These are phyloP conservation scores for Eucalyptus albens DNA, from an alignment of 345 rosid genomes.

Conservation along the genomic window DNA sequence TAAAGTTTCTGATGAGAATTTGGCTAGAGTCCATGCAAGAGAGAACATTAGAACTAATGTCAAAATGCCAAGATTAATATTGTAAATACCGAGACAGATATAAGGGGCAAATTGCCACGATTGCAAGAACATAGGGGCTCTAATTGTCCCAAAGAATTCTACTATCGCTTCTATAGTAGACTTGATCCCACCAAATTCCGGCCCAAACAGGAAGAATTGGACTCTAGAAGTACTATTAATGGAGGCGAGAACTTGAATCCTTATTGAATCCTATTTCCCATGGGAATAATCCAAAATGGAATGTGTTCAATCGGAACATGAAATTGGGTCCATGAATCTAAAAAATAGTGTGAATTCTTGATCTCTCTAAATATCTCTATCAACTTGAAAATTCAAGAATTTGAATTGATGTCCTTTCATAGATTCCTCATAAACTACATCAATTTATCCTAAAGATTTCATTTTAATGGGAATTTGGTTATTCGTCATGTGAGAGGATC, in stretches of 20 bases:
- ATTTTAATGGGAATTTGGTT: too few relatives aligned
- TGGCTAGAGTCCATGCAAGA: background rate
- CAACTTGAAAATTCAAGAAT: background rate
- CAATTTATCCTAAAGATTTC: background rate
- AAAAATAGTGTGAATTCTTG: too few relatives aligned
- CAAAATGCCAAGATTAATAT: background rate
- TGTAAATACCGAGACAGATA: background rate
- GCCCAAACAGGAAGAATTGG: background rate
- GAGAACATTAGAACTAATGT: background rate
- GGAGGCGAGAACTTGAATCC: background rate
- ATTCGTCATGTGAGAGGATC: fast-evolving
- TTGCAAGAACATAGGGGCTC: background rate
- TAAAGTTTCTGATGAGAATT: background rate
- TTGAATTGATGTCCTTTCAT: background rate
- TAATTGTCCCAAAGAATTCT: background rate
- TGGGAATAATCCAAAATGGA: background rate
- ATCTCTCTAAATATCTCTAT: background rate
- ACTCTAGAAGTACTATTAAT: background rate
- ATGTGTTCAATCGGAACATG: background rate
- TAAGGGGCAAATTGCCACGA: background rate
- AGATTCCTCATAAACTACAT: fast-evolving
- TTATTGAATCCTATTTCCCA: background rate
- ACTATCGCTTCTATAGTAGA: background rate
- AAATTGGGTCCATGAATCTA: background rate
- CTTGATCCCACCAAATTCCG: background rate